phyloP scores from a whole-genome alignment of 2,329 filamentous ascomycete species.

The Fusarium pseudocircinatum region DNA sequence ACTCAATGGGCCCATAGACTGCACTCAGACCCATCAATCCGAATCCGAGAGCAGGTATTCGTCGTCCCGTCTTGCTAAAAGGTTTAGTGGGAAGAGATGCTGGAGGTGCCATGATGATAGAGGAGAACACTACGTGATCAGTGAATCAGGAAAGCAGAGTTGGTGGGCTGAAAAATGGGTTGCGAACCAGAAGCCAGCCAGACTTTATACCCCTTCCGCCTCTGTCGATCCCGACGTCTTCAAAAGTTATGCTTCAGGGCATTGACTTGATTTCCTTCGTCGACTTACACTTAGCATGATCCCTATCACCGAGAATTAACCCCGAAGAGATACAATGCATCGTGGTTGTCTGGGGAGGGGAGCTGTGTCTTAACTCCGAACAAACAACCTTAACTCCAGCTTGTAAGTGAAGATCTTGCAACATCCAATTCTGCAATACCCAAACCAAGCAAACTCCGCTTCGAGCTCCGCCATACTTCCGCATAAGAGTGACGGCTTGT shows the following conservation, averaged over 20 bases:
- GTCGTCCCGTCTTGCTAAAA: neutral
- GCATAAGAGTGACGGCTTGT: neutral
- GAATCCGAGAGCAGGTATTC: neutral
- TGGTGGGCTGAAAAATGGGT: fast-evolving
- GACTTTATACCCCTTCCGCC: neutral
- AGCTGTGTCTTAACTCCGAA: neutral
- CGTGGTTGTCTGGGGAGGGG: no score
- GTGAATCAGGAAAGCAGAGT: neutral
- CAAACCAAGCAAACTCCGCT: neutral
- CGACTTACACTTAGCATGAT: neutral
- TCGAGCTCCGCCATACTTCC: neutral
- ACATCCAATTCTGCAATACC: neutral
- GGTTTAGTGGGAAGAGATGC: neutral
- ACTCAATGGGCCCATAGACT: neutral
- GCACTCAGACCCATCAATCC: neutral
- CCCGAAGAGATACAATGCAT: fast-evolving
- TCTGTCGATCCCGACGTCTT: fast-evolving
- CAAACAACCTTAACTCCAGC: neutral
- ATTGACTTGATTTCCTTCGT: fast-evolving
- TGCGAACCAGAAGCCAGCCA: fast-evolving
- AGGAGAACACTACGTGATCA: no score
- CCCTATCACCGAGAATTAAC: neutral
- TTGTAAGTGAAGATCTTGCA: no score
- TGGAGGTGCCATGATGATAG: neutral
- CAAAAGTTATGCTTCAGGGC: fast-evolving